Evolutionary conservation across 306 rosid genomes (phyloP), one percentile per base, ranked within the genome.

Genomic region (Sicyos edulis): DNA sequence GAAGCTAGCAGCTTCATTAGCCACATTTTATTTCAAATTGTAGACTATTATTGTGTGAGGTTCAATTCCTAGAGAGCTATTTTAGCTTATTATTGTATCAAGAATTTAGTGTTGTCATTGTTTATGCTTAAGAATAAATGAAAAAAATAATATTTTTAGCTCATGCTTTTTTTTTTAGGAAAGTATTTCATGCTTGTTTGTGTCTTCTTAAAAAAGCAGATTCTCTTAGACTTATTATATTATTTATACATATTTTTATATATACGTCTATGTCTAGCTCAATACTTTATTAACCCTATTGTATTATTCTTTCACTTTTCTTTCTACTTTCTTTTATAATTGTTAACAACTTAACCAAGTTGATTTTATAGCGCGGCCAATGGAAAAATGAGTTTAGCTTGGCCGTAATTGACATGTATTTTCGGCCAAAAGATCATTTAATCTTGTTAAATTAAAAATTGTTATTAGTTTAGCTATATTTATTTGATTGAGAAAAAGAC

Each of bases 31-130:
- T 55, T 58, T 58, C 24, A 22, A 6, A 56, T 17, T 56, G 21
- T 20, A 5, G 21, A 16, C 8, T 56, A 24, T 58, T 57, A 22
- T 12, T 44, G 71, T 20, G 72, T 66, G 72, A 26, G 32, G 32
- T 26, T 26, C 32, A 26, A 26, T 26, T 26, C 3, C 32, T 26
- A 26, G 32, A 26, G 32, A 26, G 32, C 32, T 26, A 26, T 26
- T 26, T 26, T n/a, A 32, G 24, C 12, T 17, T 16, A 11, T 47
- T 13, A 14, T 21, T 68, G 72, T 49, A 68, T 68, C 44, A 68
- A 68, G 81, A 82, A 37, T 75, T 21, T 78, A 78, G 84, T 82
- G 14, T 78, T 86, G 85, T 86, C 78, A 81, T 78, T 73, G 74
- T 82, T 84, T 78, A 56, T 83, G 77, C 61, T 81, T 75, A 47